A percentile compares a stretch with the other conserved stretches of the same genome.
Conservation (phyloP, 345 rosid species). For the Viola odorata region DNA sequence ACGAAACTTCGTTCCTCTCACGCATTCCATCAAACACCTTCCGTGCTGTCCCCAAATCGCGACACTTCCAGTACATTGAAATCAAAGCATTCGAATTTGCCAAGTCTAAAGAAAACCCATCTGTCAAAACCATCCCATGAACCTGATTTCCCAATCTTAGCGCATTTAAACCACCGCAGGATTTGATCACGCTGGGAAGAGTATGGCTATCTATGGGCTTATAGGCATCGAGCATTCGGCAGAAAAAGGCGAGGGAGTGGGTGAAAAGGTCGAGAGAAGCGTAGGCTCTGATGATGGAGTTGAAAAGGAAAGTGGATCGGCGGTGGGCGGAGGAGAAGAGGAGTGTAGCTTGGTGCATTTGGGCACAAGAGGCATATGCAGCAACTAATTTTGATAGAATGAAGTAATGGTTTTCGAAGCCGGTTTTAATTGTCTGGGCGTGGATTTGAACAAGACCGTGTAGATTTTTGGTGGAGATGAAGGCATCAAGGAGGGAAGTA, state of each 20-base stretch:
- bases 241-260: constrained; percentile 26
- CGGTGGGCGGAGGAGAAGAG: constrained; percentile 29
- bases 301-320: constrained; percentile 32
- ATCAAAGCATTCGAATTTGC: constrained; percentile 29
- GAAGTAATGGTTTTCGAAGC: constrained; percentile 19
- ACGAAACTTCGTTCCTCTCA: constrained; percentile 27
- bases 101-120: constrained; percentile 26
- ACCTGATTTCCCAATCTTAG: constrained; percentile 26
- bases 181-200: constrained; percentile 33
- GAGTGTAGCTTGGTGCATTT: constrained; percentile 24
- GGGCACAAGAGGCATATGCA: constrained; percentile 34
- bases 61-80: constrained; percentile 27
- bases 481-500: constrained; percentile 19
- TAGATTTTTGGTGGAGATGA: constrained; percentile 15
- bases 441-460: constrained; percentile 23
- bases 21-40: constrained; percentile 33
- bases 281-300: constrained; percentile 33
- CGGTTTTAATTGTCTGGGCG: constrained; percentile 19
- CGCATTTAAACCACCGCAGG: constrained; percentile 22
- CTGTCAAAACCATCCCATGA: constrained; percentile 15
- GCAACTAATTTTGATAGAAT: constrained; percentile 32
- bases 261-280: constrained; percentile 25
- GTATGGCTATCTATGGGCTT: constrained; percentile 28
- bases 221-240: constrained; percentile 20
- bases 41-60: constrained; percentile 22